Base-by-base conservation (phyloP, 2,329 filamentous ascomycete genomes). In the Colletotrichum gigasporum region DNA sequence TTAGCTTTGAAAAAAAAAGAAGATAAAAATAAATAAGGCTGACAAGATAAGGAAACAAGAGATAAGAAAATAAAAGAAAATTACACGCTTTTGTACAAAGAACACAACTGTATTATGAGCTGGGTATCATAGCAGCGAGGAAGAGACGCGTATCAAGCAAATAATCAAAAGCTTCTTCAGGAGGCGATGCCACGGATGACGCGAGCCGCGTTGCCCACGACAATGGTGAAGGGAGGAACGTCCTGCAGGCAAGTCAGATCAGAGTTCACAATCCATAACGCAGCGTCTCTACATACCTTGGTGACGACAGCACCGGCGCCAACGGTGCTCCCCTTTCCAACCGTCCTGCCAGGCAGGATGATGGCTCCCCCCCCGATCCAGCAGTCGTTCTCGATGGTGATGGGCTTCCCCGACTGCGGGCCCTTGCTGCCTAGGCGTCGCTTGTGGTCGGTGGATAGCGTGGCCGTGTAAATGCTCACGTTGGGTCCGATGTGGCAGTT, bases 291-390 rank as follows among this genome's bases (percentile, higher is more conserved):
- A 72, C 80, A 69, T 74, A 86, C 82, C 88, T 91, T 95, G 1
- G 92, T 94, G 20, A 97, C 94, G 35, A 97, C 90, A 69, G 91
- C 92, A 12, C 92, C 93, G 6, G 94, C 93, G 9, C 92, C 94
- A 65, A 97, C 86, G 0, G 91, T 92, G 59, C 86, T 88, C 4
- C 94, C 94, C 73, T 88, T 88, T 8, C 94, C 93, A 70, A 97
- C 91, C 34, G 83, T 93, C 26, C 95, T 87, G 7, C 93, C 93
- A 0, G 92, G 90, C 62, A 96, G 82, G 64, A 97, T 90, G 32
- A 87, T 89, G 12, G 90, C 91, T 71, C 91, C 91, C 11, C 91
- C 92, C 2, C 90, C 92, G 66, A 96, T 87, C 88, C 91, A 94
- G 73, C 91, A 91, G 76, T 97, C 93, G 68, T 96, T 91, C 68